phyloP scores from a whole-genome alignment of 2,329 filamentous ascomycete genomes.

The Ophiobolus disseminans region DNA sequence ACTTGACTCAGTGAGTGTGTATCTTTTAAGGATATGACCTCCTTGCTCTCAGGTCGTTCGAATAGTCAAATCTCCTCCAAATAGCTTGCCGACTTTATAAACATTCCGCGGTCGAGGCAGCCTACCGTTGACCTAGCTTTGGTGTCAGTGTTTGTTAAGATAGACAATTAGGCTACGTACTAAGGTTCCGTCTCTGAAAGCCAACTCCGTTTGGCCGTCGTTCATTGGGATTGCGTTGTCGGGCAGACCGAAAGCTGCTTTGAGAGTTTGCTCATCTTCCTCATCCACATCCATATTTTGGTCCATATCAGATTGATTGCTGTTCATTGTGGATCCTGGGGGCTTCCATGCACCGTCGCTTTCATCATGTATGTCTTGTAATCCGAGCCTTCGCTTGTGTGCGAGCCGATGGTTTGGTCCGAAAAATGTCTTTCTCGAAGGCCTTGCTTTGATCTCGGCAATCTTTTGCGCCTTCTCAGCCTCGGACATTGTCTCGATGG shows the following conservation, averaged over 20 bases:
- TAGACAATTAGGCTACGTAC: slow-evolving; percentile 13
- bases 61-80: slow-evolving; percentile 23
- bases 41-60: neutral
- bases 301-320: neutral
- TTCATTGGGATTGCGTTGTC: slow-evolving; percentile 33
- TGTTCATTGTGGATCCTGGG: neutral
- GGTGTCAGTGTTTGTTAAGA: slow-evolving; percentile 5
- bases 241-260: slow-evolving; percentile 31
- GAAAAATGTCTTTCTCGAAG: slow-evolving; percentile 44
- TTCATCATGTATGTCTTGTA: slow-evolving; percentile 27
- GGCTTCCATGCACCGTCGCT: slow-evolving; percentile 20
- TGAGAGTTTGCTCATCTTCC: slow-evolving; percentile 5
- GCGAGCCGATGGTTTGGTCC: slow-evolving; percentile 23
- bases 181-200: slow-evolving; percentile 35
- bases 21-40: neutral
- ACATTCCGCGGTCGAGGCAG: slow-evolving; percentile 27
- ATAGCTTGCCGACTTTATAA: slow-evolving; percentile 31
- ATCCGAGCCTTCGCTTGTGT: slow-evolving; percentile 17
- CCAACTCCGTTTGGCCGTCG: slow-evolving; percentile 31
- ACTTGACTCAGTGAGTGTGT: neutral
- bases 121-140: slow-evolving; percentile 27
- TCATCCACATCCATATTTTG: neutral
- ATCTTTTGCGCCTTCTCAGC: slow-evolving; percentile 30
- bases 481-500: slow-evolving; percentile 26
- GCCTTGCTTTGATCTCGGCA: slow-evolving; percentile 37